Percentiles rank a stretch among this genome's conserved stretches.
These are phyloP conservation scores for Luffa aegyptiaca DNA, from an alignment of 306 rosid genomes.

Conservation along the genomic window DNA sequence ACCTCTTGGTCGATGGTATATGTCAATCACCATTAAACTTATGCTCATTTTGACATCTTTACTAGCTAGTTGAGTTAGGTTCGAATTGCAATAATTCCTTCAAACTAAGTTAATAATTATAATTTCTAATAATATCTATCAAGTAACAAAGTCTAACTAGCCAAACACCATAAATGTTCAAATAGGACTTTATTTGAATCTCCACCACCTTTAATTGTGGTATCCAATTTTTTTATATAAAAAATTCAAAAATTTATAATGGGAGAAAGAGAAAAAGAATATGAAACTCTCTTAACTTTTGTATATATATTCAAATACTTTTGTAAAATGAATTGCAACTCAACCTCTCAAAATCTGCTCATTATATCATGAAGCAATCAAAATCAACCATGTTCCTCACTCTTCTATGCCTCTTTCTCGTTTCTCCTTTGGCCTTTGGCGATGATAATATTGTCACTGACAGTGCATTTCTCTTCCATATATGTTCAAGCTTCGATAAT, in stretches of 20 bases:
- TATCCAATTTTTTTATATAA: background rate
- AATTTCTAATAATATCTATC: too few relatives aligned
- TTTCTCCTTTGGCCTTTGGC: background rate
- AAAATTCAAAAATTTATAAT: background rate
- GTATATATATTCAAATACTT: background rate
- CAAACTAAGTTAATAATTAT: too few relatives aligned
- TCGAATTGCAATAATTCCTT: too few relatives aligned
- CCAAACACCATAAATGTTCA: background rate
- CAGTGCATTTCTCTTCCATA: slow-evolving; percentile 28
- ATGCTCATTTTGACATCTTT: too few relatives aligned
- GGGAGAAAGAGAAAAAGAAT: background rate
- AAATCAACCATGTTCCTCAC: background rate
- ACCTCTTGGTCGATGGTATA: too few relatives aligned
- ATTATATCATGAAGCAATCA: background rate
- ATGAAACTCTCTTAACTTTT: background rate
- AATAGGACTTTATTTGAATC: background rate
- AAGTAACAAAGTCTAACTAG: background rate
- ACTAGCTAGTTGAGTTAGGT: too few relatives aligned
- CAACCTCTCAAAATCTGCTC: background rate
- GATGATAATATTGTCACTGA: slow-evolving; percentile 13
- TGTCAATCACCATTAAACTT: too few relatives aligned
- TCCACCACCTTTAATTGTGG: background rate
- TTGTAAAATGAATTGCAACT: background rate
- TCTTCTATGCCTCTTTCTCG: background rate
- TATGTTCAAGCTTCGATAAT: slow-evolving; percentile 37